Evolutionary conservation across 2,329 filamentous ascomycete species (phyloP).

Genomic region (Gnomoniopsis sp.): DNA sequence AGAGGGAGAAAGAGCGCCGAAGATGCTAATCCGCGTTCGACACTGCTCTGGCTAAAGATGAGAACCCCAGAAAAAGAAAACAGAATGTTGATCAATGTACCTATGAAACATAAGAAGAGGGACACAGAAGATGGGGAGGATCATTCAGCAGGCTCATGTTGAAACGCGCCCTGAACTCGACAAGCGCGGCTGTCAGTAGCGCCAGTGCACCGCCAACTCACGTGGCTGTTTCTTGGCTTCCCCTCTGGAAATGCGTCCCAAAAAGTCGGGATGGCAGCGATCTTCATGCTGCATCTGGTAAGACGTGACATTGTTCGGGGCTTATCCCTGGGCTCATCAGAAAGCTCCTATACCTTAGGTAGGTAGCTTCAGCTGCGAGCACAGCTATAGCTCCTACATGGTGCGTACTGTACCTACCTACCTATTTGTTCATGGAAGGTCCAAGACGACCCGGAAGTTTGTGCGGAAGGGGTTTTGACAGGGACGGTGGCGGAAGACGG

Average conservation of each 20-base stretch:
- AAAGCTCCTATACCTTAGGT: too few species aligned
- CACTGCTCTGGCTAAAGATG: neutral
- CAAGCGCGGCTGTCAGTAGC: conserved; percentile 4
- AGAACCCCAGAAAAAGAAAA: neutral
- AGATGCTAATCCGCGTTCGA: too few species aligned
- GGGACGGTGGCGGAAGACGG: too few species aligned
- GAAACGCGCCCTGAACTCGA: conserved; percentile 15
- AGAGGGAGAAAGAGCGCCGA: neutral
- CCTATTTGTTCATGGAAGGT: too few species aligned
- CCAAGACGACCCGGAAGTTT: too few species aligned
- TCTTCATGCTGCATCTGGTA: neutral
- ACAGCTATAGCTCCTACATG: neutral
- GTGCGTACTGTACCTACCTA: too few species aligned
- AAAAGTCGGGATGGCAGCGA: neutral
- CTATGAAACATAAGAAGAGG: too few species aligned
- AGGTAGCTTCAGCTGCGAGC: neutral
- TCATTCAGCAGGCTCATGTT: neutral
- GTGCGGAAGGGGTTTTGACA: too few species aligned
- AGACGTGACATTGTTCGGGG: neutral
- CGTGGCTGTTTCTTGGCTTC: conserved; percentile 3
- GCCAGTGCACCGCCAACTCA: conserved; percentile 17
- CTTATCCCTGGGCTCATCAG: neutral
- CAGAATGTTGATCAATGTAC: neutral
- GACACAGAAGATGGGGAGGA: neutral
- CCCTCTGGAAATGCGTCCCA: neutral